A percentile compares a stretch with the other conserved stretches of the same genome.
These are phyloP conservation scores for Yamadazyma triangularis DNA, from an alignment of 1,139 yeast genomes.

Conservation along the genomic window DNA sequence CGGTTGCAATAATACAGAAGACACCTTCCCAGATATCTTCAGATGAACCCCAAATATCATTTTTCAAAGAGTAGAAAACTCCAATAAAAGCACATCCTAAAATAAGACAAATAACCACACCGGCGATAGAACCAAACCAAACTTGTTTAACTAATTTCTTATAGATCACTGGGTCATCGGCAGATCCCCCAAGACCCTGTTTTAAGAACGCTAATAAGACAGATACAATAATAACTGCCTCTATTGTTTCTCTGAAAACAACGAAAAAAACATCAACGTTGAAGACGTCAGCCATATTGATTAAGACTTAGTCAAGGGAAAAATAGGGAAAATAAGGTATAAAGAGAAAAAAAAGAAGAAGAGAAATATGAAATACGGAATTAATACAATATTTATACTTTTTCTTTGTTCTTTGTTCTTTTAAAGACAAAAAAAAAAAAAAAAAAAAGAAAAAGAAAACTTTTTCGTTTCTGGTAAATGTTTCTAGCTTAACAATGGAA, in stretches of 20 bases:
- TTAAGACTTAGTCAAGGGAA: constrained; percentile 1
- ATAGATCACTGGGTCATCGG: constrained; percentile 46
- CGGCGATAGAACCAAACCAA: constrained; percentile 68
- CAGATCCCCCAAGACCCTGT: constrained; percentile 27
- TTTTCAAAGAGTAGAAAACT: constrained; percentile 68
- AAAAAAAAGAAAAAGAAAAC: no score
- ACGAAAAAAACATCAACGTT: constrained; percentile 66
- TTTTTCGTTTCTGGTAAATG: no score
- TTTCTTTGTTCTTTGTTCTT: no score
- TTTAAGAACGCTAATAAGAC: constrained; percentile 80
- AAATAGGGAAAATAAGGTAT: no score
- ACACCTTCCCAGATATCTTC: constrained; percentile 92
- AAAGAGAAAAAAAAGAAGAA: no score
- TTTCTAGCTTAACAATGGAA: no score
- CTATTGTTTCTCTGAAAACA: constrained; percentile 81
- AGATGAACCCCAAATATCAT: constrained; percentile 74
- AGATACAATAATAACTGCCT: constrained; percentile 81
- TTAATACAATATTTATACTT: no score
- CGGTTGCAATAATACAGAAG: constrained; percentile 71
- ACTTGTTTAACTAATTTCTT: constrained; percentile 63
- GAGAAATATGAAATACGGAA: no score
- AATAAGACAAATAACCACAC: constrained; percentile 63
- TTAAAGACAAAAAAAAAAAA: no score
- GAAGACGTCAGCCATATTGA: constrained; percentile 32
- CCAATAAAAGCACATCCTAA: constrained; percentile 81